Evolutionary conservation across 164 flowering plant genomes (phyloP).

Genomic region (Stephania japonica): DNA sequence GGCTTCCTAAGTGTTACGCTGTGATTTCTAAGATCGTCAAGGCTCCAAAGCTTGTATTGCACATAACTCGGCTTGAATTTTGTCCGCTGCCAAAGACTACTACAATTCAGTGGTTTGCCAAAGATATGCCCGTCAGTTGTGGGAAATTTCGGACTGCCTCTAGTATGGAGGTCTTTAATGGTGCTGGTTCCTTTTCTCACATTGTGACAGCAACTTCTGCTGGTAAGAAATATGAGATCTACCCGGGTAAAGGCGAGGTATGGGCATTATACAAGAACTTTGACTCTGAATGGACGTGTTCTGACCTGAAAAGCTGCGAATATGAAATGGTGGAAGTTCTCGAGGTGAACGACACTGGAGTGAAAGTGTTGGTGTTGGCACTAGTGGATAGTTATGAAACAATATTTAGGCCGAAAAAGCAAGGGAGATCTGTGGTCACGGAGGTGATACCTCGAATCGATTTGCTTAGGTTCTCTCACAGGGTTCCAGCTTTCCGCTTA

Average conservation of each 20-base stretch:
- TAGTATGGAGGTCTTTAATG: conserved; percentile 2
- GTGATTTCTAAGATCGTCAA: conserved; percentile 27
- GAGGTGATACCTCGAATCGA: conserved; percentile 23
- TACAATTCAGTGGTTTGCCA: conserved; percentile 34
- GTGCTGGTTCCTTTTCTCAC: conserved; percentile 42
- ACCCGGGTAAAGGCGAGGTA: conserved; percentile 54
- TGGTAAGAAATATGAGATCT: conserved; percentile 29
- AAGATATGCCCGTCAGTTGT: conserved; percentile 43
- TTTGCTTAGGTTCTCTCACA: conserved; percentile 41
- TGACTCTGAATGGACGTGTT: conserved; percentile 17
- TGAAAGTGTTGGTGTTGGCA: conserved; percentile 24
- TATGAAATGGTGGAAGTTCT: conserved; percentile 46
- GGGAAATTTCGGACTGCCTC: conserved; percentile 38
- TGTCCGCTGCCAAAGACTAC: conserved; percentile 15
- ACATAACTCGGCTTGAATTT: conserved; percentile 34
- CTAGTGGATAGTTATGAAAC: conserved; percentile 19
- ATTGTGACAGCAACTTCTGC: conserved; percentile 18
- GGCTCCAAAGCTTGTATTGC: conserved; percentile 26
- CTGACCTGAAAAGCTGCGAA: conserved; percentile 19
- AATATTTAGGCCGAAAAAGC: conserved; percentile 27
- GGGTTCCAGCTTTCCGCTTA: conserved; percentile 38
- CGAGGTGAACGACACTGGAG: conserved; percentile 11
- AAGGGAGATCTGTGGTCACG: conserved; percentile 14
- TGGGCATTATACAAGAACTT: conserved; percentile 66
- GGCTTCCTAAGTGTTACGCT: conserved; percentile 57